Evolutionary conservation across 139 green algal genomes (phyloP).

Genomic region (Chlorella sorokiniana): DNA sequence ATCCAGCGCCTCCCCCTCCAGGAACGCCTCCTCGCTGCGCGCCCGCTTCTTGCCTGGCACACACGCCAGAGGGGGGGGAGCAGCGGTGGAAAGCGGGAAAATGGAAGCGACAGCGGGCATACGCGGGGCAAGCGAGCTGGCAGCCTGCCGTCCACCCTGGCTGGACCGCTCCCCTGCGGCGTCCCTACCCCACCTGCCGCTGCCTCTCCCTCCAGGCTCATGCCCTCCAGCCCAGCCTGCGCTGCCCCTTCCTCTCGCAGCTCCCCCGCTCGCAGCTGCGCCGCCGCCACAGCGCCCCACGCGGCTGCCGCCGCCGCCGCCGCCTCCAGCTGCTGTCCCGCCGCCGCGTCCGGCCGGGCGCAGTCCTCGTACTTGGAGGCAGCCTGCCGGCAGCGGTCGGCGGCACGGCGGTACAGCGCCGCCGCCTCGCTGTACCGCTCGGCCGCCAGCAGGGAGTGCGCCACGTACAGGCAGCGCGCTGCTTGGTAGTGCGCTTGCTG

Average conservation of each 20-base stretch:
- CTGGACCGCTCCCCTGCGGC: not conserved
- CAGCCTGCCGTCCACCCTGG: not conserved
- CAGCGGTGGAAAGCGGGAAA: not conserved
- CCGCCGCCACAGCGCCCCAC: conserved; percentile 42
- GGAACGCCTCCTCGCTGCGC: conserved; percentile 39
- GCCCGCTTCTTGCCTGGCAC: conserved; percentile 17
- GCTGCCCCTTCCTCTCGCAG: conserved; percentile 26
- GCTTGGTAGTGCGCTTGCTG: conserved; percentile 56
- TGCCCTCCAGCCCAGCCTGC: conserved; percentile 39
- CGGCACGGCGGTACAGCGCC: conserved; percentile 62
- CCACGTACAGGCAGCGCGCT: conserved; percentile 57
- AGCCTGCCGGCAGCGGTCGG: conserved; percentile 28
- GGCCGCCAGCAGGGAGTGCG: conserved; percentile 56
- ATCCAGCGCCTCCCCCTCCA: conserved; percentile 67
- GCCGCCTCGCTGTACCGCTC: conserved; percentile 61
- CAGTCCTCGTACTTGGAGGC: conserved; percentile 39
- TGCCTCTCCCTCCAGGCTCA: conserved; percentile 41
- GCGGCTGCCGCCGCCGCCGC: conserved; percentile 31
- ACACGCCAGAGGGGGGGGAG: not conserved
- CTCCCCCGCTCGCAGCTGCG: conserved; percentile 34
- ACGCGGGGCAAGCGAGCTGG: not conserved
- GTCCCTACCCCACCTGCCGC: not conserved
- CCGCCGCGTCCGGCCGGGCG: conserved; percentile 21
- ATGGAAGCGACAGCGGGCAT: not conserved
- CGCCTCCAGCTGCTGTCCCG: conserved; percentile 19